Percentiles rank a stretch among this genome's conserved stretches.
These are phyloP conservation scores for Saccharomycopsis oosterbeekiorum DNA, from an alignment of 805 yeast genomes.

Conservation along the genomic window DNA sequence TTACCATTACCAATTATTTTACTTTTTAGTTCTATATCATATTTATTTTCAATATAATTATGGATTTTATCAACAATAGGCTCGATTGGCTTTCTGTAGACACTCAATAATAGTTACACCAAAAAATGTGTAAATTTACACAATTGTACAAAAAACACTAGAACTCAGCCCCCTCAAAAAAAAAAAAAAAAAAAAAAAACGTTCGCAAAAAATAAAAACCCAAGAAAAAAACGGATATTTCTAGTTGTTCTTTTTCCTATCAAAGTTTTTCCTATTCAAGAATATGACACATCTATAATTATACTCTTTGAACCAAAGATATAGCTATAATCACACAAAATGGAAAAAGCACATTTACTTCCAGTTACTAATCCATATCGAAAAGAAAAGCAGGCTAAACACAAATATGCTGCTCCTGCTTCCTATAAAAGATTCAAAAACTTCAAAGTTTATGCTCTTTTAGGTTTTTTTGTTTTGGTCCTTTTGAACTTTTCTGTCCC, in stretches of 20 bases:
- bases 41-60: not conserved
- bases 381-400: not conserved
- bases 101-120: no score
- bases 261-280: not conserved
- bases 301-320: not conserved
- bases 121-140: no score
- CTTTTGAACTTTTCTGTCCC: not conserved
- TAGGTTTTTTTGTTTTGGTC: not conserved
- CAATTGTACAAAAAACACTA: no score
- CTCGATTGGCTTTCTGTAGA: no score
- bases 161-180: no score
- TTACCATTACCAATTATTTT: not conserved
- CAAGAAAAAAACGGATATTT: not conserved
- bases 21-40: not conserved
- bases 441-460: not conserved
- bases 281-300: not conserved
- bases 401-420: not conserved
- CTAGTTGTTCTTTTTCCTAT: not conserved
- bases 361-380: not conserved
- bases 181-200: no score
- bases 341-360: not conserved
- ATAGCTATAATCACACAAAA: not conserved
- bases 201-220: no score
- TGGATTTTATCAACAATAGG: no score
- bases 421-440: not conserved